phyloP scores from a whole-genome alignment of 768 basidiomycete genomes.

The Boletus subcaerulescens region DNA sequence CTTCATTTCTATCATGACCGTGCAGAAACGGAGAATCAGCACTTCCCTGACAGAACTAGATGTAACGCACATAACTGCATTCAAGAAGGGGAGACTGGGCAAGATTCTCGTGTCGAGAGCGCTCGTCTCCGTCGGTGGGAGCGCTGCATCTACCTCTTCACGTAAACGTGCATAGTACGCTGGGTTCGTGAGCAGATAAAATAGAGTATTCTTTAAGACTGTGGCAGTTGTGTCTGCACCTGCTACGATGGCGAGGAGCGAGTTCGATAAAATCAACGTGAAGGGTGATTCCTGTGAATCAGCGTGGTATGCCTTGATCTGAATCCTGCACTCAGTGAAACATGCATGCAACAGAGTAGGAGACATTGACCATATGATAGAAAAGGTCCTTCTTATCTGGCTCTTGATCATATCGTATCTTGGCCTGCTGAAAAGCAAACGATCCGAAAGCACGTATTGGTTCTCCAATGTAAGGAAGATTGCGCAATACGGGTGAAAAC shows the following conservation, averaged over 20 bases:
- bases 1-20: constrained; percentile 40
- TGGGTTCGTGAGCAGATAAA: constrained; percentile 39
- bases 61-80: constrained; percentile 29
- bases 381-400: constrained; percentile 31
- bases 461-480: constrained; percentile 32
- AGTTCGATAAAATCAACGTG: constrained; percentile 34
- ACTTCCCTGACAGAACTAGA: background rate
- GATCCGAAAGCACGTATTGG: constrained; percentile 27
- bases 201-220: constrained; percentile 39
- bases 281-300: constrained; percentile 28
- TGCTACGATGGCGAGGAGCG: constrained; percentile 40
- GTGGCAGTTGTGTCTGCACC: constrained; percentile 49
- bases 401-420: constrained; percentile 20
- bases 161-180: constrained; percentile 35
- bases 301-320: constrained; percentile 26
- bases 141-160: constrained; percentile 39
- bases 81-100: constrained; percentile 32
- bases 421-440: constrained; percentile 27
- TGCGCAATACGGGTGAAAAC: constrained; percentile 22
- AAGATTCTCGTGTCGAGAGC: constrained; percentile 20
- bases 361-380: constrained; percentile 40
- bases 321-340: constrained; percentile 6
- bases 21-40: background rate
- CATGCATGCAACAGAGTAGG: background rate
- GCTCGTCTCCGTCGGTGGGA: constrained; percentile 17